Conservation (phyloP, 2,329 filamentous ascomycete genomes). For the Stylonectria norvegica region DNA sequence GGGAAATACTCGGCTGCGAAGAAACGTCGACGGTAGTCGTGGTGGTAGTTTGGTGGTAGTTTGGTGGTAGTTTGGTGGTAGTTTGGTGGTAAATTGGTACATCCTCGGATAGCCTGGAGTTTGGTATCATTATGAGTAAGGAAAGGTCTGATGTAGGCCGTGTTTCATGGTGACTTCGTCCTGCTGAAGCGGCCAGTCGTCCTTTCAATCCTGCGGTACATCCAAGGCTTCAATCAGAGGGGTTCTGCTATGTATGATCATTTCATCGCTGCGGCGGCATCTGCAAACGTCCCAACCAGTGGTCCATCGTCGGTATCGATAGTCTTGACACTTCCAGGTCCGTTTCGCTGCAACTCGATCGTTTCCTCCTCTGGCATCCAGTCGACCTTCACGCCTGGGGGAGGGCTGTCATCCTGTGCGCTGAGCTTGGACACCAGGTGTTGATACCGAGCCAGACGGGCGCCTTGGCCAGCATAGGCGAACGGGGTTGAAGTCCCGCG, state of each 20-base stretch:
- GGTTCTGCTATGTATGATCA: slow-evolving; percentile 15
- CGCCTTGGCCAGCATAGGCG: slow-evolving; percentile 52
- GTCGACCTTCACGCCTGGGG: slow-evolving; percentile 49
- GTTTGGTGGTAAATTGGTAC: slow-evolving; percentile 2
- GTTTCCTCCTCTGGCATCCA: slow-evolving; percentile 53
- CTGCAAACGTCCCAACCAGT: slow-evolving; percentile 59
- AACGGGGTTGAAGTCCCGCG: slow-evolving; percentile 39
- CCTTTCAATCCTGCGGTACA: slow-evolving; percentile 1
- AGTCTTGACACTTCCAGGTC: slow-evolving; percentile 31
- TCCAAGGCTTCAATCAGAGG: slow-evolving; percentile 1
- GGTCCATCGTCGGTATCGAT: slow-evolving; percentile 37
- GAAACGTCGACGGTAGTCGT: not conserved
- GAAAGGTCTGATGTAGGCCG: not conserved
- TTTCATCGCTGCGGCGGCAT: slow-evolving; percentile 53
- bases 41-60: not conserved
- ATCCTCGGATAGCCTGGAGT: not conserved
- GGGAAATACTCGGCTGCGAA: slow-evolving; percentile 4
- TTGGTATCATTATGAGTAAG: not conserved
- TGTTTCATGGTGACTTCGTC: not conserved
- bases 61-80: not conserved
- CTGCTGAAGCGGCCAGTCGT: not conserved
- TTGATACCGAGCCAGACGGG: slow-evolving; percentile 56
- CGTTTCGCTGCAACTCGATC: slow-evolving; percentile 42
- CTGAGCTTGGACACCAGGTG: slow-evolving; percentile 59
- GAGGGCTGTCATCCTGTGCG: slow-evolving; percentile 38